phyloP scores from a whole-genome alignment of 805 yeast species.

The Lipomyces orientalis region DNA sequence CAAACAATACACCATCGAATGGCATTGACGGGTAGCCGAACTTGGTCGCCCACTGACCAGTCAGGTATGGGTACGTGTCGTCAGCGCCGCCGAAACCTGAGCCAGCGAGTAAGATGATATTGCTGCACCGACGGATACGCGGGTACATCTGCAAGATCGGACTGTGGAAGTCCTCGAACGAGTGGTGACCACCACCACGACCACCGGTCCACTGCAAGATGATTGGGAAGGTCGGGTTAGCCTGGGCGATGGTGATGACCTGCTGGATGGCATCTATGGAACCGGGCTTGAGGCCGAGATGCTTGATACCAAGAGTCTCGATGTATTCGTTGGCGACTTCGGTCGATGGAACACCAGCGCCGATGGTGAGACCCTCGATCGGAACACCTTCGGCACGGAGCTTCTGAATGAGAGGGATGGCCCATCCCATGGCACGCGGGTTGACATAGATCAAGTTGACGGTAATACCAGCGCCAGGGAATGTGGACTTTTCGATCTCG shows the following conservation, averaged over 20 bases:
- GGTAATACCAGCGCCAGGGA: conserved; percentile 90
- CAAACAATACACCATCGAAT: conserved; percentile 94
- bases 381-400: conserved; percentile 93
- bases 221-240: conserved; percentile 95
- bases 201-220: conserved; percentile 99
- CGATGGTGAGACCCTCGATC: conserved; percentile 92
- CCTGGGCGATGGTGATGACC: conserved; percentile 87
- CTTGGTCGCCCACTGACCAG: conserved; percentile 92
- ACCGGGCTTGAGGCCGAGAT: conserved; percentile 97
- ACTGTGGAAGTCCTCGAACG: conserved; percentile 98
- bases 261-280: conserved; percentile 90
- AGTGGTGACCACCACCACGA: conserved; percentile 99
- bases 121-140: conserved; percentile 86
- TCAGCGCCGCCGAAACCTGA: conserved; percentile 98
- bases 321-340: conserved; percentile 98
- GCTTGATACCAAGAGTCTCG: conserved; percentile 87
- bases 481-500: conserved; percentile 67
- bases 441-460: conserved; percentile 92
- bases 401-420: conserved; percentile 90
- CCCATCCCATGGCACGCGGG: conserved; percentile 99
- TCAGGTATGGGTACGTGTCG: conserved; percentile 95
- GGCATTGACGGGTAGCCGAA: conserved; percentile 98
- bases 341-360: conserved; percentile 99
- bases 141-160: conserved; percentile 96
- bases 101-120: conserved; percentile 92